phyloP scores from a whole-genome alignment of 768 basidiomycete species.

The Russula compacta region DNA sequence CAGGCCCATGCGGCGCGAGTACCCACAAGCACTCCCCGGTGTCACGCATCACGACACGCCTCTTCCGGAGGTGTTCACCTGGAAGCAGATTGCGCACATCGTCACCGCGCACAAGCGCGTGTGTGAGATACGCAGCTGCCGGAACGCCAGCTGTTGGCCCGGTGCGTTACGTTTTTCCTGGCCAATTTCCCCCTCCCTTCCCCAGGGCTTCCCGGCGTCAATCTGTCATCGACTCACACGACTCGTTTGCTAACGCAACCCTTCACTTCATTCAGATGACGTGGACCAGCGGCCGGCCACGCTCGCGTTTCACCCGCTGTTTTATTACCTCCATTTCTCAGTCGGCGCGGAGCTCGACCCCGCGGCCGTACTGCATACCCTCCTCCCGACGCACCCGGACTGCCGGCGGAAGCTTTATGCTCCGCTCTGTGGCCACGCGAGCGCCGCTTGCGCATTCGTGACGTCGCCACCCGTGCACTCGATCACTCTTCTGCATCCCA shows the following conservation, averaged over 20 bases:
- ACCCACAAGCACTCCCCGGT: conserved; percentile 6
- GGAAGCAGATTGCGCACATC: conserved; percentile 17
- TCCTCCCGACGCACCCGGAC: conserved; percentile 18
- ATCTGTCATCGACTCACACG: neutral
- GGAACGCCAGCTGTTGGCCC: conserved; percentile 16
- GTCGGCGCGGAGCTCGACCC: conserved; percentile 15
- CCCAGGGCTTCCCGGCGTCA: neutral
- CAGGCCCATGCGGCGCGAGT: conserved; percentile 20
- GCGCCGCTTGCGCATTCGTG: conserved; percentile 15
- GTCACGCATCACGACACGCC: neutral
- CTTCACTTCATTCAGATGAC: neutral
- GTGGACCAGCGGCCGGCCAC: conserved; percentile 2
- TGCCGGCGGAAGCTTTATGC: conserved; percentile 18
- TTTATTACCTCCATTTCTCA: conserved; percentile 19
- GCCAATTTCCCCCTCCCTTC: neutral
- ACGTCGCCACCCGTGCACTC: conserved; percentile 17
- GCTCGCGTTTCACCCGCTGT: conserved; percentile 20
- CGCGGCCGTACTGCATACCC: conserved; percentile 7
- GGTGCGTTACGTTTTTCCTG: conserved; percentile 12
- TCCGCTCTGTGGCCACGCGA: conserved; percentile 15
- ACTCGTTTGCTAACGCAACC: neutral
- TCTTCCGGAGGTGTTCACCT: conserved; percentile 9
- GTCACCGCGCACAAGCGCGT: conserved; percentile 13
- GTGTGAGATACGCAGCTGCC: conserved; percentile 21
- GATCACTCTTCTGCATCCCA: conserved; percentile 14